Evolutionary conservation across 768 basidiomycete genomes (phyloP), one percentile per base, ranked within the genome.

Genomic region (Lentinula aciculospora): DNA sequence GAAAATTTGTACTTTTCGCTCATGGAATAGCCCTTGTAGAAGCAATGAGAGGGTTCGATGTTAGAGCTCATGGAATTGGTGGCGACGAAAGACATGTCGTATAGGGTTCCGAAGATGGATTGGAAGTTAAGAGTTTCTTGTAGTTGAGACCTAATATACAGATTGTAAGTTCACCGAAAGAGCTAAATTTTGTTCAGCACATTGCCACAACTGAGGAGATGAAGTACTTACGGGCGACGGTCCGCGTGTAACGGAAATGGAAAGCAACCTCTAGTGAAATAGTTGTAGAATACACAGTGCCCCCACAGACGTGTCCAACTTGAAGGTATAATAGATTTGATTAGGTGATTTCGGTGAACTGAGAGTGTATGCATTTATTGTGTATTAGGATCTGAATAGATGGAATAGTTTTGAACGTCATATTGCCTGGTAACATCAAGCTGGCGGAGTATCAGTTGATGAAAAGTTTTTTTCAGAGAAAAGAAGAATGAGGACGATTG

Each of bases 231-330:
- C 54, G 39, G 23, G 13, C 15, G 32, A 27, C 13, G 42, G 54
- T 45, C 54, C 54, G 54, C 42, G 39, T 56, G 39, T 12, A 21
- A 45, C 54, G 54, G 54, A 56, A 44, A 56, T 54, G 23, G 53
- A 36, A 25, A 36, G 25, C n/a, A 44, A 19, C 29, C 21, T 28
- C 25, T 45, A 28, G n/a, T 42, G 25, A 42, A 44, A 31, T 28
- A 32, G 28, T 29, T 21, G 13, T 3, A 32, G 42, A 31, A 56
- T 46, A 21, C 12, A 15, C n/a, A 36, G 53, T 34, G 36, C 27
- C 27, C n/a, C 39, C 37, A 29, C 46, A 23, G 10, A 12, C 13
- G 39, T 21, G 53, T n/a, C 19, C 27, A 45, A 9, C 2, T 23
- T 12, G 31, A 27, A 31, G 28, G 32, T 23, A 12, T 28, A 45